These are phyloP conservation scores for Coemansia sp. DNA, from an alignment of 192 early-diverging fungal species.

Conservation along the genomic window DNA sequence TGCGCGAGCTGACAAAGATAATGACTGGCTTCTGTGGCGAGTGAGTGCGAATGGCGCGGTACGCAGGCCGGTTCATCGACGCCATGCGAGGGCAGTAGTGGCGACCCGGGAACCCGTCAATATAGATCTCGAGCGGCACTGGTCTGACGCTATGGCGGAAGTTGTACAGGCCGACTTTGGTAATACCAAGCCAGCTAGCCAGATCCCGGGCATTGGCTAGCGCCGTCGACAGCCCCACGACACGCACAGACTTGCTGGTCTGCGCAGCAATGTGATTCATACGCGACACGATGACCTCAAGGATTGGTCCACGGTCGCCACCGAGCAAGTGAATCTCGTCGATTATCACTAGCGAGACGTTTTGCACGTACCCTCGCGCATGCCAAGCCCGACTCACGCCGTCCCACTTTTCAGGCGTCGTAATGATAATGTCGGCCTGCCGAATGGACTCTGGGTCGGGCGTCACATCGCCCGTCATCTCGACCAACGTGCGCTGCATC, in stretches of 20 bases:
- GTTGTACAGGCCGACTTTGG: constrained; percentile 86
- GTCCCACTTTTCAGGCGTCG: constrained; percentile 99
- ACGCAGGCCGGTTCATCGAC: constrained; percentile 98
- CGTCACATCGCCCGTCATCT: constrained; percentile 94
- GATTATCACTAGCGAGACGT: constrained; percentile 90
- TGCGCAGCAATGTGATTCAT: constrained; percentile 96
- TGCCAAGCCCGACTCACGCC: constrained; percentile 93
- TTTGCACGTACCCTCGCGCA: constrained; percentile 81
- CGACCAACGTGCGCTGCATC: constrained; percentile 84
- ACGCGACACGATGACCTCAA: constrained; percentile 96
- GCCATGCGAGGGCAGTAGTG: constrained; percentile 98
- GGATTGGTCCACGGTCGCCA: constrained; percentile 93
- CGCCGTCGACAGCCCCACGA: constrained; percentile 95
- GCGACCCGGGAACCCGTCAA: constrained; percentile 94
- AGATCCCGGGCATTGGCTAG: constrained; percentile 95
- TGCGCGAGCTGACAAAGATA: constrained; percentile 96
- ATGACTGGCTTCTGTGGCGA: constrained; percentile 93
- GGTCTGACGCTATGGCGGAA: constrained; percentile 97
- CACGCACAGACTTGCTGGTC: constrained; percentile 71
- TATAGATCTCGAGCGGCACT: constrained; percentile 95
- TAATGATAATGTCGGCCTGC: constrained; percentile 93
- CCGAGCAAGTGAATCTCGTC: constrained; percentile 98
- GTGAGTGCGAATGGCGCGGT: constrained; percentile 90
- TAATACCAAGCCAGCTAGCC: constrained; percentile 95
- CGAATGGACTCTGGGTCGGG: constrained; percentile 86